Evolutionary conservation across 352 stramenopile genomes (phyloP), one percentile per base, ranked within the genome.

Genomic region (Phytopythium sindhum): DNA sequence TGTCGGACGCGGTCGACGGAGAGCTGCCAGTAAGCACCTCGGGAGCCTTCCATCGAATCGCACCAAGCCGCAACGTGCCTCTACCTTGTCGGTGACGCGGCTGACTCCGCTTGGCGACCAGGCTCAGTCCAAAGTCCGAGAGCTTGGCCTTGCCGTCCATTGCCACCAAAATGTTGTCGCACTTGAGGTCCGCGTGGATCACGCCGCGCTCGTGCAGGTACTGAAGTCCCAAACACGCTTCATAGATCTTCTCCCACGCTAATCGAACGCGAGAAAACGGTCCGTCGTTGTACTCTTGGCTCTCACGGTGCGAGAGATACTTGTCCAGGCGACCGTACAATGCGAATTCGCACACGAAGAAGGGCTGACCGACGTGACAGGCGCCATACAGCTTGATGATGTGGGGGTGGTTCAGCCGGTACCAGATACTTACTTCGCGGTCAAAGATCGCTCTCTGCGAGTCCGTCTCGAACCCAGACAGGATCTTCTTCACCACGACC

Each of bases 371-470:
- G 23, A 77, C 67, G 29, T 77, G 70, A 31, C 70, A 77, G 17
- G 52, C 52, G 8, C 52, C 52, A 45, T 24, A 58, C 0, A 58
- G 8, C 21, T 45, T 28, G 52, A 58, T 17, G 23, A 58, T 45
- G 21, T 58, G 52, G 2, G 52, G 69, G 41, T 80, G 69, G 8
- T 69, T 35, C 12, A 83, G 57, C 17, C 35, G 8, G 19, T 61
- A 62, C 72, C 75, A 84, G 53, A 77, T 61, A 28, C 67, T 55
- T 6, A 72, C 57, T 28, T 83, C 72, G 17, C 60, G 61, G 17
- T 70, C 33, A 26, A 77, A 76, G 10, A 58, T 15, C 11, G 31
- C 31, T 29, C 52, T 10, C 19, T 44, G 19, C 6, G 31, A 17
- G 11, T 39, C 52, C 19, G 15, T 58, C 11, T 58, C 52, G 23